These are phyloP conservation scores for Sextonia rubra DNA, from an alignment of 164 flowering plant genomes.

Conservation along the genomic window DNA sequence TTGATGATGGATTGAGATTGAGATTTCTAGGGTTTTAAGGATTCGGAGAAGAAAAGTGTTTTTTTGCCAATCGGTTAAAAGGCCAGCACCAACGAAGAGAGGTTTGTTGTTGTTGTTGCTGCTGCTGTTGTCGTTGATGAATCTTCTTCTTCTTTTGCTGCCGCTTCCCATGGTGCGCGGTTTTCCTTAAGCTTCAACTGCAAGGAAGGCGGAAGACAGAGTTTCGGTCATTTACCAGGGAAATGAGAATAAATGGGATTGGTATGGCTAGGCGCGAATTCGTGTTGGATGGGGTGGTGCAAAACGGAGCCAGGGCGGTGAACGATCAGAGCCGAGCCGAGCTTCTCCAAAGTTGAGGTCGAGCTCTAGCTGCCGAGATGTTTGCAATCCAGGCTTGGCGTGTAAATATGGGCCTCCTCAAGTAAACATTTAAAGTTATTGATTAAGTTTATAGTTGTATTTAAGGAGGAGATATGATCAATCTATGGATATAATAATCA, in stretches of 20 bases:
- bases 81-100: slow-evolving; percentile 58
- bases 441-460: no score
- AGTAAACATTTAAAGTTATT: no score
- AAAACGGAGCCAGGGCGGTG: no score
- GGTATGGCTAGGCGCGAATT: neutral
- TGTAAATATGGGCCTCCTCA: no score
- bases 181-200: neutral
- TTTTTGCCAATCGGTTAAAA: slow-evolving; percentile 44
- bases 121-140: neutral
- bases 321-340: no score
- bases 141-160: slow-evolving; percentile 17
- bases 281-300: neutral
- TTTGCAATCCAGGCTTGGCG: no score
- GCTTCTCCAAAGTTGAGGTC: no score
- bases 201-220: neutral
- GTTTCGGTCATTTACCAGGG: neutral
- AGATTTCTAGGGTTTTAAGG: neutral
- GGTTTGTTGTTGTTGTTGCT: slow-evolving; percentile 5
- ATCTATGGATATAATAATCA: no score
- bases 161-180: slow-evolving; percentile 30
- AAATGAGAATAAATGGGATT: neutral
- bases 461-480: no score
- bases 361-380: no score
- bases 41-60: slow-evolving; percentile 5
- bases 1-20: slow-evolving; percentile 5